Evolutionary conservation across 192 early-diverging fungal genomes (phyloP).

Genomic region (Linnemannia schmuckeri): DNA sequence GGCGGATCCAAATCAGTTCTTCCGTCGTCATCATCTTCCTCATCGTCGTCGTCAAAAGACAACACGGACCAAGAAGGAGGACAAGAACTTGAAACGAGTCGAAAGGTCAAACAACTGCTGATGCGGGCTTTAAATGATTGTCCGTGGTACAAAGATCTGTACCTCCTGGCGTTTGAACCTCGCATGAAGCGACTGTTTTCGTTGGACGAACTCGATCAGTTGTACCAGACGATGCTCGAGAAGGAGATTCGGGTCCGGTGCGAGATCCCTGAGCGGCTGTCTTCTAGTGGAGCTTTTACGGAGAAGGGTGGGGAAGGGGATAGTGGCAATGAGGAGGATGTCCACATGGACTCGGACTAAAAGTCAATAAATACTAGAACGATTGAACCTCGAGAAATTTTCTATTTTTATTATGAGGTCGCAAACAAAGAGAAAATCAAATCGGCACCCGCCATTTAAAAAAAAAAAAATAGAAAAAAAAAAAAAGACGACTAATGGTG

Average conservation of each 20-base stretch:
- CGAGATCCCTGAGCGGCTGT: slow-evolving; percentile 36
- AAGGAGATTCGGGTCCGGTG: slow-evolving; percentile 45
- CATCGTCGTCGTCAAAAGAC: not conserved
- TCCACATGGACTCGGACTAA: not conserved
- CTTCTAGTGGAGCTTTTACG: not conserved
- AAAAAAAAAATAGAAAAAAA: not conserved
- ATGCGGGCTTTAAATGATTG: slow-evolving; percentile 42
- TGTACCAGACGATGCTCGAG: slow-evolving; percentile 52
- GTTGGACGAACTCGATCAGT: slow-evolving; percentile 38
- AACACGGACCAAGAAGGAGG: not conserved
- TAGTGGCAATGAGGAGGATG: not conserved
- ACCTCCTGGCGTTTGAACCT: slow-evolving; percentile 47
- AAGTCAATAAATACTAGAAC: not conserved
- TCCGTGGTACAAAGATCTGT: slow-evolving; percentile 54
- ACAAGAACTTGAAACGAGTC: slow-evolving; percentile 5
- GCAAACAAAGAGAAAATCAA: not conserved
- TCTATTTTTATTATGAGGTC: slow-evolving; percentile 2
- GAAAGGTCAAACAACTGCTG: slow-evolving; percentile 34
- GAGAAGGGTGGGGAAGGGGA: not conserved
- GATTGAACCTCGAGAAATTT: not conserved
- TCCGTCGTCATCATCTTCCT: not conserved
- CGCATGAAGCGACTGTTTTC: slow-evolving; percentile 33
- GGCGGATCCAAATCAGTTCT: not conserved
- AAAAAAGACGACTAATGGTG: slow-evolving; percentile 23
- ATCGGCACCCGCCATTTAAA: not conserved